Evolutionary conservation across 805 yeast species (phyloP).

Genomic region (Ogataea naganishii): DNA sequence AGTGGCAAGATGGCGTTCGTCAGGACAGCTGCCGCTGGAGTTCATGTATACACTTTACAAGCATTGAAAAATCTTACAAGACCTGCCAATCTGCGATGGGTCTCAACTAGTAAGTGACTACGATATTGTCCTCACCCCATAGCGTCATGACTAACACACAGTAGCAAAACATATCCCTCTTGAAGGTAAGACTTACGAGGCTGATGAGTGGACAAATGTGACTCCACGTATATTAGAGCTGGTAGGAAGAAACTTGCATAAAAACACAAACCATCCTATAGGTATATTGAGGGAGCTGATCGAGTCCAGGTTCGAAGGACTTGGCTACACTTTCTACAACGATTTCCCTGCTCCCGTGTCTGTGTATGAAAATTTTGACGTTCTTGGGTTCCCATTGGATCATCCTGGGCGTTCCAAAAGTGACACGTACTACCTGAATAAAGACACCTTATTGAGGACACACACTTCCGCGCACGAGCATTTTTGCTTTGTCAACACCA

Average conservation of each 20-base stretch:
- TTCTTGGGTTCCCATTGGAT: conserved; percentile 80
- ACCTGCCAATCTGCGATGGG: too few relatives aligned
- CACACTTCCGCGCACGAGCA: conserved; percentile 97
- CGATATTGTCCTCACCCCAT: too few relatives aligned
- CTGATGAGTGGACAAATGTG: conserved; percentile 81
- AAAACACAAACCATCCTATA: conserved; percentile 73
- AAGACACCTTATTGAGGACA: conserved; percentile 66
- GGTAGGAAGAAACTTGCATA: conserved; percentile 67
- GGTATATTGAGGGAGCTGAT: conserved; percentile 75
- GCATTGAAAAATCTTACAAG: too few relatives aligned
- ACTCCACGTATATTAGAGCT: conserved; percentile 63
- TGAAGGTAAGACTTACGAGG: conserved; percentile 40
- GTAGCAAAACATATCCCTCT: too few relatives aligned
- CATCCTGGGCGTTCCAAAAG: conserved; percentile 92
- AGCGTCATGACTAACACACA: too few relatives aligned
- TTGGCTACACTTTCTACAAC: conserved; percentile 73
- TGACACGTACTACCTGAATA: conserved; percentile 87
- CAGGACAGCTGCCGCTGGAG: too few relatives aligned
- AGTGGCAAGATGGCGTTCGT: too few relatives aligned
- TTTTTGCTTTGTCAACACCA: conserved; percentile 61
- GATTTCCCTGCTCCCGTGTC: conserved; percentile 80
- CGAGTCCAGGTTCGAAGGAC: conserved; percentile 52
- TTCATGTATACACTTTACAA: too few relatives aligned
- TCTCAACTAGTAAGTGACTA: too few relatives aligned
- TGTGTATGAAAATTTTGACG: conserved; percentile 80